A percentile compares a stretch with the other conserved stretches of the same genome.
phyloP scores from a whole-genome alignment of 2,329 filamentous ascomycete genomes.

The Raffaelea deltoideospora region DNA sequence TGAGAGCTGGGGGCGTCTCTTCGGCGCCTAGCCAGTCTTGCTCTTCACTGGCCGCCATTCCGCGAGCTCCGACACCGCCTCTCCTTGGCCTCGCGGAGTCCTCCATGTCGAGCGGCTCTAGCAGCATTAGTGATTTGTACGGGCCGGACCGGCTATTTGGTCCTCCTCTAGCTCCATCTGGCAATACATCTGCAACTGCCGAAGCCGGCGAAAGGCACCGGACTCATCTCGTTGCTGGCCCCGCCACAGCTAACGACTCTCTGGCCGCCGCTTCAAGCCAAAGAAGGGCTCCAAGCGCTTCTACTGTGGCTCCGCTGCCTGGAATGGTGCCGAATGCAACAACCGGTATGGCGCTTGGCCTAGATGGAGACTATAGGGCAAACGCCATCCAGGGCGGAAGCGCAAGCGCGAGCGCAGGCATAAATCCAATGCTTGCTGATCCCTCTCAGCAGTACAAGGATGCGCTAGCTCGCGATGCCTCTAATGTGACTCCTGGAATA shows the following conservation, averaged over 20 bases:
- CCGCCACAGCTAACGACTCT: too few species aligned
- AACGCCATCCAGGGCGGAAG: too few species aligned
- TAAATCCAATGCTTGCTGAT: conserved; percentile 1
- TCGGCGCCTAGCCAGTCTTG: conserved; percentile 12
- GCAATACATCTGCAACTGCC: background rate
- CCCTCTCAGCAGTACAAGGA: conserved; percentile 28
- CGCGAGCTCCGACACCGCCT: conserved; percentile 24
- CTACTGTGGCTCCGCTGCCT: too few species aligned
- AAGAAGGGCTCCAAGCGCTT: too few species aligned
- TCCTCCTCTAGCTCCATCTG: conserved; percentile 14
- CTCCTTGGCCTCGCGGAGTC: conserved; percentile 3
- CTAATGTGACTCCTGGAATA: conserved; percentile 54
- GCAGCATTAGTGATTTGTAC: conserved; percentile 27
- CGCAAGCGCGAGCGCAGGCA: too few species aligned
- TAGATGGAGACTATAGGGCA: too few species aligned
- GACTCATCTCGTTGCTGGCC: too few species aligned
- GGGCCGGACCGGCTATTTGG: conserved; percentile 25
- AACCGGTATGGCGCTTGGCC: too few species aligned
- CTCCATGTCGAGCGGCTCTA: conserved; percentile 13
- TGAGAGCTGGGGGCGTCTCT: too few species aligned
- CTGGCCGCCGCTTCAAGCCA: too few species aligned
- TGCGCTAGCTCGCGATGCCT: conserved; percentile 31
- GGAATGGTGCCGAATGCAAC: too few species aligned
- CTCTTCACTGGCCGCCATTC: conserved; percentile 18
- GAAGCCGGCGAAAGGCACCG: too few species aligned